phyloP scores from a whole-genome alignment of 306 rosid genomes.

The Bauhinia variegata region DNA sequence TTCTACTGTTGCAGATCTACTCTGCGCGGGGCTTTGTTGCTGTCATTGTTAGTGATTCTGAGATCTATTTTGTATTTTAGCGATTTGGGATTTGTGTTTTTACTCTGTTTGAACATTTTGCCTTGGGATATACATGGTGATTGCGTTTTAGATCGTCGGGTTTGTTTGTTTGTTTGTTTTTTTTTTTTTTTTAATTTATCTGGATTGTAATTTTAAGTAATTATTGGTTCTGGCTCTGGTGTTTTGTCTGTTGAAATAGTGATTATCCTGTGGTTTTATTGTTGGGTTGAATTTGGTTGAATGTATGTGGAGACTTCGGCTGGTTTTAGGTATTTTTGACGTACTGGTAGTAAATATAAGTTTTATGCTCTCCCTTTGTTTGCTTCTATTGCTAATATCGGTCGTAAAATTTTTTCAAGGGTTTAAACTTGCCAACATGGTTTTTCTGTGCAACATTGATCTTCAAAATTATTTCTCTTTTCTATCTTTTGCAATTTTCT shows the following conservation, averaged over 20 bases:
- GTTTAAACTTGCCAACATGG: neutral
- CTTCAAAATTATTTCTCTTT: neutral
- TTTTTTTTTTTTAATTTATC: too few species aligned
- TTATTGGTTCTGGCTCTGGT: neutral
- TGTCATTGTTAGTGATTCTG: neutral
- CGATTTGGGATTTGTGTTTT: neutral
- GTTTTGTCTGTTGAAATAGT: neutral
- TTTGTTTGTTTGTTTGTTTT: too few species aligned
- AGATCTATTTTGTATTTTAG: constrained; percentile 22
- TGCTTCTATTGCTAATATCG: neutral
- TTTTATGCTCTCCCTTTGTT: neutral
- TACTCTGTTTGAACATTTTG: neutral
- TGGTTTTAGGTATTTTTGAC: neutral
- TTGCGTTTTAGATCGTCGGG: constrained; percentile 34
- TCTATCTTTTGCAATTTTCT: neutral
- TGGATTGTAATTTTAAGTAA: neutral
- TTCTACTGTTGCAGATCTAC: constrained; percentile 33
- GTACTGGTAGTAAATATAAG: too few species aligned
- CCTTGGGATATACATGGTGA: neutral
- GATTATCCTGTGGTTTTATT: neutral
- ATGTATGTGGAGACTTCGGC: neutral
- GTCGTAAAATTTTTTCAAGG: neutral
- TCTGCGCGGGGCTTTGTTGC: neutral
- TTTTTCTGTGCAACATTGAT: neutral
- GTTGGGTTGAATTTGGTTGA: constrained; percentile 13